A percentile compares a stretch with the other conserved stretches of the same genome.
Evolutionary conservation across 208 protist species (phyloP).

Genomic region (Leishmania major): DNA sequence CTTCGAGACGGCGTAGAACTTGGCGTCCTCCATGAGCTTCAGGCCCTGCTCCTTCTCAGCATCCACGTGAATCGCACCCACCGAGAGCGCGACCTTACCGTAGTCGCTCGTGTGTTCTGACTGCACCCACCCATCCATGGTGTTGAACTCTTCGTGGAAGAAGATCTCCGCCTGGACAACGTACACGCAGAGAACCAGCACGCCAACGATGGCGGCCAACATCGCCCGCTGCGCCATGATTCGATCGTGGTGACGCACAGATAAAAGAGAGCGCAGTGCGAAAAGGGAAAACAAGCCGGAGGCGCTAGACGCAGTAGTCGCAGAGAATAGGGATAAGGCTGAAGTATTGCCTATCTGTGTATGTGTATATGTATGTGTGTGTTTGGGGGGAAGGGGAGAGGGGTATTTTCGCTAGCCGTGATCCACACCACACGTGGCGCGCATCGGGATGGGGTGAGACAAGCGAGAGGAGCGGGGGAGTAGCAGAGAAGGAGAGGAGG

Average conservation of each 20-base stretch:
- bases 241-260: neutral
- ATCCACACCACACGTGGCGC: too few relatives aligned
- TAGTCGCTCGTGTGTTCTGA: slow-evolving; percentile 58
- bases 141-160: slow-evolving; percentile 81
- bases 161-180: slow-evolving; percentile 45
- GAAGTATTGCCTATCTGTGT: neutral
- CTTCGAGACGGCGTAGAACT: slow-evolving; percentile 90
- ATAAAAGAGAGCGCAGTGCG: neutral
- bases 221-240: slow-evolving; percentile 8
- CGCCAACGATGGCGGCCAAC: slow-evolving; percentile 24
- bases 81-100: slow-evolving; percentile 63
- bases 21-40: slow-evolving; percentile 83
- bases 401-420: too few relatives aligned
- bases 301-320: neutral
- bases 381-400: too few relatives aligned
- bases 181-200: slow-evolving; percentile 31
- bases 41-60: slow-evolving; percentile 79
- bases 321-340: neutral
- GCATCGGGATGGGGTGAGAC: neutral
- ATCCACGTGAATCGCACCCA: slow-evolving; percentile 64
- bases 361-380: neutral
- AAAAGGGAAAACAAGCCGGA: neutral
- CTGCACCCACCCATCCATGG: slow-evolving; percentile 57
- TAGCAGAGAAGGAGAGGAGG: neutral
- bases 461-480: neutral